Evolutionary conservation across 1,139 yeast species (phyloP), one percentile per base, ranked within the genome.

Genomic region (Pichia cactophila): DNA sequence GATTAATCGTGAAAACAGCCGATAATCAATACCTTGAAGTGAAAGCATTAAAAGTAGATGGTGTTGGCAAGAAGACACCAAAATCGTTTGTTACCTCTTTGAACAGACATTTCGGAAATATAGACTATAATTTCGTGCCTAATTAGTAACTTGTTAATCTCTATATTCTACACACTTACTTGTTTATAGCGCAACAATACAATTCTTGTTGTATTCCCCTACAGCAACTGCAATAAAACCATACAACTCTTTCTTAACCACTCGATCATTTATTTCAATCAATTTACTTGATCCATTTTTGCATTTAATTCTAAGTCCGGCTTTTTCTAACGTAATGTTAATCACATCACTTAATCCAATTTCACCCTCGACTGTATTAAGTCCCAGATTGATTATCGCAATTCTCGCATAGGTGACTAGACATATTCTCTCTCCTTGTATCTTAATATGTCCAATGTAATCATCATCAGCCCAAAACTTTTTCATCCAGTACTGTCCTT

Each of bases 401-500:
- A 94, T 83, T 52, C 83, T 76, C 54, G 72, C 78, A 69, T 80
- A 82, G 1, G 97, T 86, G 4, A 94, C 82, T 50, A 92, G 68
- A 2, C 88, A 82, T 4, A 85, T 86, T 62, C 78, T 75, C 53
- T 82, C 84, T 6, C 95, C 95, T 1, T 92, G 83, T 46, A 90
- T 70, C 16, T 86, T 76, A 56, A 86, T 77, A 65, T 94, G 41
- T 7, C 41, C 41, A 23, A 38, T 23, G 20, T 38, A 38, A 4
- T 17, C 28, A 38, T 38, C 41, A 20, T 38, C 41, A 8, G n/a
- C 16, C 41, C 41, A 38, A 38, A 38, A 20, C 28, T 81, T 74
- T 66, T 87, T 89, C 54, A 92, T 73, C 95, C 97, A 88, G 60
- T 75, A 86, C 64, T 92, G 97, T 5, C 99, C 99, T 58, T 89